Conservation (phyloP, 1,139 yeast species). For the Debaryomycetaceae sp. region DNA sequence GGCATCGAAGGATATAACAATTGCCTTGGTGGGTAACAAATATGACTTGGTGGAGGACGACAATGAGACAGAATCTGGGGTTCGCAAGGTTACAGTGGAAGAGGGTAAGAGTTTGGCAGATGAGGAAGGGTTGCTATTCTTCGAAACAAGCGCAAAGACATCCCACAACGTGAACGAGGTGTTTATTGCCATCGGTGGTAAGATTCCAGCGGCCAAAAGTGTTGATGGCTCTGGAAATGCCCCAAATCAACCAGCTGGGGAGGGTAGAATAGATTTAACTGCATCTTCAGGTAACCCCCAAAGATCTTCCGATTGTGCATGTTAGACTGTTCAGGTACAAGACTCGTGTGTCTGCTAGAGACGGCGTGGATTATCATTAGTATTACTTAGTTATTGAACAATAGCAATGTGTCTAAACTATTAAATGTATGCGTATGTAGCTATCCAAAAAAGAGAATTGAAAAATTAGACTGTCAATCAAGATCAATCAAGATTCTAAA, state of each 20-base stretch:
- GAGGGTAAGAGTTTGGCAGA: slow-evolving; percentile 75
- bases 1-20: slow-evolving; percentile 84
- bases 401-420: too few species aligned
- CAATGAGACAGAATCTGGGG: slow-evolving; percentile 20
- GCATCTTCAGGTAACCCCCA: slow-evolving; percentile 7
- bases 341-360: too few species aligned
- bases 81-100: slow-evolving; percentile 79
- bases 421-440: too few species aligned
- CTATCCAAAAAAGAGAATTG: too few species aligned
- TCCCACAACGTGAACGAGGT: slow-evolving; percentile 79
- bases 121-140: slow-evolving; percentile 77
- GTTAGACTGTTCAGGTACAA: slow-evolving; percentile 3
- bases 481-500: too few species aligned
- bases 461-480: too few species aligned
- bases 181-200: slow-evolving; percentile 79
- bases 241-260: slow-evolving; percentile 9
- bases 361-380: too few species aligned
- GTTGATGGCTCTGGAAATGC: slow-evolving; percentile 16
- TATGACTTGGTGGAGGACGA: slow-evolving; percentile 58
- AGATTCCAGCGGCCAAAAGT: slow-evolving; percentile 49
- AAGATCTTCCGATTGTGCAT: slow-evolving; percentile 10
- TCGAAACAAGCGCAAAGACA: slow-evolving; percentile 93
- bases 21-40: slow-evolving; percentile 93
- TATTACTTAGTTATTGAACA: too few species aligned
- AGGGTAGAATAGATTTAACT: slow-evolving; percentile 26